Percentiles rank a stretch among this genome's conserved stretches.
Conservation (phyloP, 2,329 filamentous ascomycete genomes). For the Fusarium devonianum region DNA sequence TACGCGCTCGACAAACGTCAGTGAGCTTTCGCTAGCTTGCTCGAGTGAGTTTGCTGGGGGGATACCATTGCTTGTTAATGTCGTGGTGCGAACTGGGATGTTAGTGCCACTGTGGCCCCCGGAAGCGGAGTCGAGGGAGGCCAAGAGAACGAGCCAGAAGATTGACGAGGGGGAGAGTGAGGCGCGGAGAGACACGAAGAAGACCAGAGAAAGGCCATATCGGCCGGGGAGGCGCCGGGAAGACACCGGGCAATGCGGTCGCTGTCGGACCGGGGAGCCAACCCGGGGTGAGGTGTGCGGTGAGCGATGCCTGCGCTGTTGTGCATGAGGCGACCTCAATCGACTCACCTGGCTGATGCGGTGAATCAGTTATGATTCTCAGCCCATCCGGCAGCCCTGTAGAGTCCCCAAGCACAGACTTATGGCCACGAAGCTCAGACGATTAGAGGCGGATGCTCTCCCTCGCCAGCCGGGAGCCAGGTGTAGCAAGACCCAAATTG, state of each 20-base stretch:
- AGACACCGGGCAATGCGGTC: slow-evolving; percentile 34
- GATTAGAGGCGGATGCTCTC: slow-evolving; percentile 14
- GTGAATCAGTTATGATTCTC: slow-evolving; percentile 31
- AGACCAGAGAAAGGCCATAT: slow-evolving; percentile 32
- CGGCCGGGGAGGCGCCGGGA: slow-evolving; percentile 36
- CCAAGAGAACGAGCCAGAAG: slow-evolving; percentile 19
- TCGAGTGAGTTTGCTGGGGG: slow-evolving; percentile 37
- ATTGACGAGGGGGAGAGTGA: slow-evolving; percentile 32
- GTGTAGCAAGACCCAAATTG: slow-evolving; percentile 33
- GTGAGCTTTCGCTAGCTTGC: slow-evolving; percentile 37
- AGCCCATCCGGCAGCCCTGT: slow-evolving; percentile 27
- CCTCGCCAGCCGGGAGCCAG: slow-evolving; percentile 36
- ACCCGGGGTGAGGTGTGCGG: slow-evolving; percentile 39
- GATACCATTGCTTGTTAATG: slow-evolving; percentile 27
- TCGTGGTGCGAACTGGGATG: slow-evolving; percentile 32
- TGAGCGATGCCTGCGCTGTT: slow-evolving; percentile 23
- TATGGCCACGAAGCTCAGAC: slow-evolving; percentile 17
- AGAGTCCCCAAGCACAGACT: no score
- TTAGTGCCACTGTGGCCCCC: slow-evolving; percentile 18
- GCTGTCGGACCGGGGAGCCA: slow-evolving; percentile 21
- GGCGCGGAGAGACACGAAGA: slow-evolving; percentile 33
- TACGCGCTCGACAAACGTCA: slow-evolving; percentile 34
- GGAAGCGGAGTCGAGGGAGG: slow-evolving; percentile 33
- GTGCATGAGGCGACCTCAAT: slow-evolving; percentile 21
- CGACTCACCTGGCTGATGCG: slow-evolving; percentile 27